Percentiles rank a stretch among this genome's conserved stretches.
phyloP scores from a whole-genome alignment of 1,284 basidiomycete species.

The Microbotryomycetes sp. region DNA sequence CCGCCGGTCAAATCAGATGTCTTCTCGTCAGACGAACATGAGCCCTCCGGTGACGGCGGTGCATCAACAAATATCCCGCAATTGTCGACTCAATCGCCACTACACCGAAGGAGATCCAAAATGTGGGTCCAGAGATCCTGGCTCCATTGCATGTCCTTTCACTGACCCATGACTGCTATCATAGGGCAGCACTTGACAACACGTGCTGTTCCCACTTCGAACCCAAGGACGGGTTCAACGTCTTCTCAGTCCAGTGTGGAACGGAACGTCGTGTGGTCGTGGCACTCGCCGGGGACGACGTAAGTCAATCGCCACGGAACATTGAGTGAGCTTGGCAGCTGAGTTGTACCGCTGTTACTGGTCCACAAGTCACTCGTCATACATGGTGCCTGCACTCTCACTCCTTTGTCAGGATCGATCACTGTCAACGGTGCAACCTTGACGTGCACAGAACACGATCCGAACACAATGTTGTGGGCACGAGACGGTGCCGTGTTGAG shows the following conservation, averaged over 20 bases:
- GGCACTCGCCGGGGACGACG: conserved; percentile 25
- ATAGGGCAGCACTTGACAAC: conserved; percentile 28
- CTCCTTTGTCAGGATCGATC: conserved; percentile 19
- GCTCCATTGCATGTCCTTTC: no score
- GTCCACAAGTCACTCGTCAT: conserved; percentile 33
- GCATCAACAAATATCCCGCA: no score
- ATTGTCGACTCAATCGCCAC: no score
- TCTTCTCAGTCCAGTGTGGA: neutral
- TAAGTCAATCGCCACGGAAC: neutral
- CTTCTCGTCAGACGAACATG: no score
- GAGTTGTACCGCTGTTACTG: no score
- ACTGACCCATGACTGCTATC: no score
- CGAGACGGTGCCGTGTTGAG: neutral
- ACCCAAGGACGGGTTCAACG: neutral
- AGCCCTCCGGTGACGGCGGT: no score
- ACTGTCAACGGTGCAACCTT: conserved; percentile 16
- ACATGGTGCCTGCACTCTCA: conserved; percentile 23
- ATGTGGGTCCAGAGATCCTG: no score
- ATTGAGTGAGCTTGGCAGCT: no score
- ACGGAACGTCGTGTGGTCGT: conserved; percentile 7
- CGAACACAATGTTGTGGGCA: neutral
- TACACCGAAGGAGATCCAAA: no score
- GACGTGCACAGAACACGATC: neutral
- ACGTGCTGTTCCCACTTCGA: conserved; percentile 18
- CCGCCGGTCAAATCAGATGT: no score